Base-by-base conservation (phyloP, 31 red algal genomes). In the Porphyra umbilicalis region DNA sequence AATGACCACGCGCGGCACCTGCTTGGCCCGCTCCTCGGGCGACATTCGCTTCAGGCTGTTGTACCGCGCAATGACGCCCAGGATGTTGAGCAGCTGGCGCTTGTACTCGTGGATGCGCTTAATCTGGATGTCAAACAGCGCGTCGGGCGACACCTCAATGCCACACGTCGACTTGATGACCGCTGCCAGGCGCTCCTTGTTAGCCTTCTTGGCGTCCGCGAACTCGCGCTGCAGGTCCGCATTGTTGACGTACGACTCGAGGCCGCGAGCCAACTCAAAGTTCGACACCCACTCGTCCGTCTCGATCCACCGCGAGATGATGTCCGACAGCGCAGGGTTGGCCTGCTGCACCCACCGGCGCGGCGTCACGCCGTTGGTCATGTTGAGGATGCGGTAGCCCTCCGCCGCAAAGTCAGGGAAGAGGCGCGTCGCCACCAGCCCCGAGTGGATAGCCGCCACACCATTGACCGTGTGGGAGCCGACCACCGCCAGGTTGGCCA, bases 31-130 rank as follows among this genome's bases (percentile, higher is more conserved):
- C 36, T 95, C 90, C 35, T 92, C 90, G 3, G 81, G 25, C 75
- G 36, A 83, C 92, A 94, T 94, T 8, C 74, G 76, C 90, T 99
- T 99, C 38, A 99, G 92, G 34, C 57, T 77, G 77, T 94, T 93
- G 93, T 99, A 99, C 82, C 92, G 91, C 33, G 81, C 79, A 83
- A 99, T 97, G 38, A 99, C 95, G 68, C 90, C 90, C 36, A 99
- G 76, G 81, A 99, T 93, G 77, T 99, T 99, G 40, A 99, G 89
- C 75, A 99, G 74, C 92, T 99, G 98, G 33, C 98, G 88, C 91
- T 99, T 99, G 92, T 99, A 99, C 85, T 99, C 94, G 75, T 99
- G 98, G 81, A 99, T 99, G 77, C 98, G 94, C 79, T 99, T 99
- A 78, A 99, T 90, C 86, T 99, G 98, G 31, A 99, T 95, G 79